These are phyloP conservation scores for Ustilago cynodontis DNA, from an alignment of 1,284 basidiomycete species.

Conservation along the genomic window DNA sequence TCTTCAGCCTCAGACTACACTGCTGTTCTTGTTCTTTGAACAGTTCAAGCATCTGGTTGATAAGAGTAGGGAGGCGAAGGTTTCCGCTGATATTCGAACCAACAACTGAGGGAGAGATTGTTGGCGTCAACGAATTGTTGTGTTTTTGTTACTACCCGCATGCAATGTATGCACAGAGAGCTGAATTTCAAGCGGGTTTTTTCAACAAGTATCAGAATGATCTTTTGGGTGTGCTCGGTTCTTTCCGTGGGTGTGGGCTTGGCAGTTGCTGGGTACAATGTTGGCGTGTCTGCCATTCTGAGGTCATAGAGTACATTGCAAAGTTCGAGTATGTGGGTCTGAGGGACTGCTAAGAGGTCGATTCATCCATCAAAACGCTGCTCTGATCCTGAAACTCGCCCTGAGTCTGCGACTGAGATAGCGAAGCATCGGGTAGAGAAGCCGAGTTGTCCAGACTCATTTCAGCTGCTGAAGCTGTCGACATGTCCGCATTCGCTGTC, in stretches of 20 bases:
- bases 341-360: constrained; percentile 16
- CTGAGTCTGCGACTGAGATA: constrained; percentile 5
- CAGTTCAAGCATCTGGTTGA: constrained; percentile 63
- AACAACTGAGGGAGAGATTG: constrained; percentile 14
- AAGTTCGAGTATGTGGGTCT: not conserved
- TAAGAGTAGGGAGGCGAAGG: constrained; percentile 26
- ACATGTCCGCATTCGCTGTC: constrained; percentile 10
- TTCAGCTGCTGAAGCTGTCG: constrained; percentile 19
- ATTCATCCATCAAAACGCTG: constrained; percentile 48
- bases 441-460: constrained; percentile 44
- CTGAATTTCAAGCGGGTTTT: not conserved
- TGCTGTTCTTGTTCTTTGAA: constrained; percentile 66
- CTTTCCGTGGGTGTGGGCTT: not conserved
- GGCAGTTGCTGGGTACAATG: not conserved
- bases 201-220: not conserved
- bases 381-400: constrained; percentile 16
- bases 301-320: not conserved
- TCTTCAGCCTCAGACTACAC: constrained; percentile 66
- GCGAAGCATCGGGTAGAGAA: not conserved
- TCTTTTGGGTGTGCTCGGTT: constrained; percentile 9
- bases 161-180: constrained; percentile 5
- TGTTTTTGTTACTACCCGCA: not conserved
- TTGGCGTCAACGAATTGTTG: not conserved
- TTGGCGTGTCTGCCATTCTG: not conserved
- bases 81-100: constrained; percentile 14